Conservation (phyloP, 1,139 yeast genomes). For the Scheffersomyces segobiensis region DNA sequence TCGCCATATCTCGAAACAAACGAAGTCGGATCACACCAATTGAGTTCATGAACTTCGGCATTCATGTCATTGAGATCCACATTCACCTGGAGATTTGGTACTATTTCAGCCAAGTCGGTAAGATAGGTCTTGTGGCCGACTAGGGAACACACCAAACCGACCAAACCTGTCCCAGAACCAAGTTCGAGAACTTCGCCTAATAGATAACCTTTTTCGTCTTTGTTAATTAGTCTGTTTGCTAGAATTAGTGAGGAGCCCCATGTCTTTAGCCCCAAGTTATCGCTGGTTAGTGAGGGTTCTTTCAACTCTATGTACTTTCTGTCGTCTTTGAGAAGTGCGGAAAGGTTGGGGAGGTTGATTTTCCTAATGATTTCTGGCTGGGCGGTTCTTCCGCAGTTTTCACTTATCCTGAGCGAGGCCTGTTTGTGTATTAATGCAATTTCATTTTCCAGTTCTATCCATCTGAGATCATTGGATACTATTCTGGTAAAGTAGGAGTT, state of each 20-base stretch:
- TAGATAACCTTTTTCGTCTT: constrained; percentile 19
- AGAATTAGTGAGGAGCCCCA: constrained; percentile 91
- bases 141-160: constrained; percentile 66
- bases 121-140: constrained; percentile 54
- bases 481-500: constrained; percentile 67
- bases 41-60: constrained; percentile 53
- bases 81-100: constrained; percentile 65
- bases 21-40: constrained; percentile 67
- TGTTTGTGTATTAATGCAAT: constrained; percentile 48
- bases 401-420: constrained; percentile 71
- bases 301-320: constrained; percentile 44
- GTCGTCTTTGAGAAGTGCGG: constrained; percentile 8
- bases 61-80: constrained; percentile 48
- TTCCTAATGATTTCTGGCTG: constrained; percentile 68
- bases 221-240: constrained; percentile 50
- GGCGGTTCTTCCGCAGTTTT: constrained; percentile 85
- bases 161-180: constrained; percentile 93
- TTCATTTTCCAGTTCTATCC: constrained; percentile 41
- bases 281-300: constrained; percentile 87
- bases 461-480: constrained; percentile 54
- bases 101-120: constrained; percentile 80
- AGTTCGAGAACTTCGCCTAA: constrained; percentile 63
- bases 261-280: constrained; percentile 86
- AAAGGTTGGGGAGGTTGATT: constrained; percentile 36
- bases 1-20: constrained; percentile 32